Conservation (phyloP, 176 grass and related monocot genomes). For the Oryza meridionalis region DNA sequence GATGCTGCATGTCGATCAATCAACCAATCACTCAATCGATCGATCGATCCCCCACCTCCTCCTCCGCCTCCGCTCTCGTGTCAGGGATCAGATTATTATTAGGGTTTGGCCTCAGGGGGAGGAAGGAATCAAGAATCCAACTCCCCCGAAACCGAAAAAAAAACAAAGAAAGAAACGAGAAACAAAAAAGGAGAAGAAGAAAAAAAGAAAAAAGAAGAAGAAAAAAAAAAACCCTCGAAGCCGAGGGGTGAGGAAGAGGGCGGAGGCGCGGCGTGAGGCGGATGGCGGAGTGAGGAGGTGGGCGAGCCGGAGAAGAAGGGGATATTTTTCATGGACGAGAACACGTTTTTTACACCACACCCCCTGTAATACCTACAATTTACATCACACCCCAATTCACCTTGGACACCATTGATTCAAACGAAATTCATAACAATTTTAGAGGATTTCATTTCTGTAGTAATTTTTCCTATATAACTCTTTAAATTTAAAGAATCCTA, state of each 20-base stretch:
- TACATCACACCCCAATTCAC: no score
- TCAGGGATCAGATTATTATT: slow-evolving; percentile 58
- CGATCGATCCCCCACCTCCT: not conserved
- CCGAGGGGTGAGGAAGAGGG: slow-evolving; percentile 30
- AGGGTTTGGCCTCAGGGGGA: slow-evolving; percentile 40
- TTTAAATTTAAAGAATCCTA: no score
- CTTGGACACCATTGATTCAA: no score
- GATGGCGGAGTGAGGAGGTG: not conserved
- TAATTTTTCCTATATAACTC: no score
- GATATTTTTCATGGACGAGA: slow-evolving; percentile 43
- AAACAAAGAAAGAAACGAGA: not conserved
- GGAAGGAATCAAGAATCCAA: slow-evolving; percentile 5
- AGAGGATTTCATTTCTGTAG: no score
- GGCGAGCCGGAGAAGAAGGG: slow-evolving; percentile 7
- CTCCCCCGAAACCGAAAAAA: not conserved
- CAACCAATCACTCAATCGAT: slow-evolving; percentile 9
- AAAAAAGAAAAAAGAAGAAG: slow-evolving; percentile 32
- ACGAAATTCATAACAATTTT: no score
- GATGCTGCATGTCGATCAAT: slow-evolving; percentile 57
- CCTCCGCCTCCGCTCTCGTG: slow-evolving; percentile 18
- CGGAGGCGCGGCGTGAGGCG: not conserved
- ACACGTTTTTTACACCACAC: not conserved
- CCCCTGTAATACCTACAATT: not conserved
- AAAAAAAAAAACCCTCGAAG: slow-evolving; percentile 50
- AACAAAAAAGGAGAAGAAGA: not conserved